phyloP scores from a whole-genome alignment of 352 stramenopile genomes.

The Lagenidium sp. region DNA sequence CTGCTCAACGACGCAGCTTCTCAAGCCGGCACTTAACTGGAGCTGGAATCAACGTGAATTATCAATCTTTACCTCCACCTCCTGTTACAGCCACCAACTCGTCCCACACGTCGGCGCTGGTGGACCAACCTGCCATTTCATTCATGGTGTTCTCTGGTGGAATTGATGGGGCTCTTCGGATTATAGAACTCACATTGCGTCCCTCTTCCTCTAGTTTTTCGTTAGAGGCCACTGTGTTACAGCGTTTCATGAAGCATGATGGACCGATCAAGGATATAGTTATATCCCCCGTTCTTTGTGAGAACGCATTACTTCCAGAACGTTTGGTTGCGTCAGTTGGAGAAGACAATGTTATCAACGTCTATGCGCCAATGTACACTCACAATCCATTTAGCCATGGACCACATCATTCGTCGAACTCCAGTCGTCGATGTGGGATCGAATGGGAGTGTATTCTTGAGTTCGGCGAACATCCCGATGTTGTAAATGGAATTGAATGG shows the following conservation, averaged over 20 bases:
- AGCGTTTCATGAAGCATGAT: constrained; percentile 51
- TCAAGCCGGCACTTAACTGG: constrained; percentile 25
- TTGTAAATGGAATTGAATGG: constrained; percentile 45
- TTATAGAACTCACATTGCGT: constrained; percentile 41
- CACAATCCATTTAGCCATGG: constrained; percentile 21
- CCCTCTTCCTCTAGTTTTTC: constrained; percentile 19
- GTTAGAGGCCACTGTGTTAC: constrained; percentile 30
- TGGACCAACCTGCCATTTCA: constrained; percentile 30
- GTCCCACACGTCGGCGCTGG: no score
- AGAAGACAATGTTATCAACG: constrained; percentile 39
- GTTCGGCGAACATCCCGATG: constrained; percentile 49
- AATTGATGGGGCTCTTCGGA: constrained; percentile 39
- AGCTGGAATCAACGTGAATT: no score
- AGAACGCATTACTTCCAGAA: constrained; percentile 30
- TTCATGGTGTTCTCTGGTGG: constrained; percentile 68
- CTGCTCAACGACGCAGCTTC: constrained; percentile 18
- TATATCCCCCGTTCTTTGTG: constrained; percentile 34
- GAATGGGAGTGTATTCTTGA: constrained; percentile 59
- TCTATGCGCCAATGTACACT: constrained; percentile 51
- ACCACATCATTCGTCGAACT: no score
- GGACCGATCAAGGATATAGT: constrained; percentile 55
- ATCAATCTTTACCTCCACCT: constrained; percentile 7
- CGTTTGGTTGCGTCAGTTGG: constrained; percentile 54
- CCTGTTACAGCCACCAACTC: not conserved
- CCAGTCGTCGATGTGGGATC: constrained; percentile 12